phyloP scores from a whole-genome alignment of 257 asterid species.

The Knoxia roxburghii region DNA sequence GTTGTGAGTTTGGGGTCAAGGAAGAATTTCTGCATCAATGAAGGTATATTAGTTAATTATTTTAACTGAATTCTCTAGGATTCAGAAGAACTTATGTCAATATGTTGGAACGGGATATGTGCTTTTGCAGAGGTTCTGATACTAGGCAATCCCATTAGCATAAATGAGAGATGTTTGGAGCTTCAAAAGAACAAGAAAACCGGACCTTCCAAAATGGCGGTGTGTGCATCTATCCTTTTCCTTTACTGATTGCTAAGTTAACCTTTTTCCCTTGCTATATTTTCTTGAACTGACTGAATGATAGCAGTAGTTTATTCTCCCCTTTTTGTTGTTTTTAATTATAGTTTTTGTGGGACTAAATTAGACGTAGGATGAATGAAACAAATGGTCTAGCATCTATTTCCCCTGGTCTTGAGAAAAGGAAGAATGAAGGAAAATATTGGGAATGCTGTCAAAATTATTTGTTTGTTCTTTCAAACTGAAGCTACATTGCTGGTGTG shows the following conservation, averaged over 20 bases:
- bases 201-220: slow-evolving; percentile 65
- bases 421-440: not conserved
- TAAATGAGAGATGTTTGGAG: slow-evolving; percentile 87
- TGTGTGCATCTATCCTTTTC: slow-evolving; percentile 17
- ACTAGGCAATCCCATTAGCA: slow-evolving; percentile 59
- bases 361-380: not conserved
- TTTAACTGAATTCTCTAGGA: too few species aligned
- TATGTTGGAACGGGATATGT: slow-evolving; percentile 1
- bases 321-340: not conserved
- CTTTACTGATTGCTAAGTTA: not conserved
- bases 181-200: slow-evolving; percentile 74
- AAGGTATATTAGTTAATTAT: slow-evolving; percentile 77
- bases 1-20: slow-evolving; percentile 89
- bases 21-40: slow-evolving; percentile 85
- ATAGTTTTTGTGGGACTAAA: not conserved
- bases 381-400: not conserved
- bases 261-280: not conserved
- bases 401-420: not conserved
- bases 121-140: slow-evolving; percentile 61
- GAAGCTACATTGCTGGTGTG: slow-evolving; percentile 26
- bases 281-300: too few species aligned
- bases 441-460: not conserved
- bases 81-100: not conserved
- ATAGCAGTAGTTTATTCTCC: too few species aligned
- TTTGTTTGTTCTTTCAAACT: slow-evolving; percentile 12